Conservation (phyloP, 345 rosid species). For the Citrus sinensis region DVS_A1.0 CM039163.1:31332501-31333000, state of each 20-base stretch:
- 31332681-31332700: background rate
- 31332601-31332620: conserved; percentile 12
- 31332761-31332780: background rate
- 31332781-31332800: background rate
- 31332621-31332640: background rate
- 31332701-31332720: background rate
- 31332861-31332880: background rate
- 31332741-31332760: background rate
- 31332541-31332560: conserved; percentile 99
- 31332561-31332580: conserved; percentile 95
- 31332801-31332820: background rate
- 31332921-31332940: background rate
- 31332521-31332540: conserved; percentile 93
- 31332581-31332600: conserved; percentile 44
- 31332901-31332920: background rate
- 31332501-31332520: background rate
- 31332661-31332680: too few relatives aligned
- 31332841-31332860: background rate
- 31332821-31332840: background rate
- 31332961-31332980: background rate
- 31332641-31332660: background rate
- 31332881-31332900: background rate
- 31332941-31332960: background rate
- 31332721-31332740: background rate
- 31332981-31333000: background rate